Base-by-base conservation (phyloP, 495 filamentous ascomycete species). In the Penicillium alfredii region DNA sequence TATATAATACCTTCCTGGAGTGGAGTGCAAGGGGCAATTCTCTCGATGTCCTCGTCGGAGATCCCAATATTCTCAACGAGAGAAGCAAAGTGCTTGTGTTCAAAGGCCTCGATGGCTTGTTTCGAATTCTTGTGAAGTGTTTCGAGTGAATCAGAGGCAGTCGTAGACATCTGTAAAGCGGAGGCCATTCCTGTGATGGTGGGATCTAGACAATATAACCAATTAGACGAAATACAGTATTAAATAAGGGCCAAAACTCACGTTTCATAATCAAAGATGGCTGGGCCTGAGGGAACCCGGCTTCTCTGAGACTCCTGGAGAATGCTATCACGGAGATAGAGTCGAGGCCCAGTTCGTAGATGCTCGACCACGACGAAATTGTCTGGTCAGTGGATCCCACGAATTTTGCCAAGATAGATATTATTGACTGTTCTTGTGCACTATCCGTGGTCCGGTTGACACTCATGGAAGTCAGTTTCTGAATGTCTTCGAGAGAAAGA, bases 291-390 rank as follows among this genome's bases (percentile, higher is more conserved):
- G 45, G 16, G 39, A 86, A 72, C 0, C 81, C 77, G 1, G 58
- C 52, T 8, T 63, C 55, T 36, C 70, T 76, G 10, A 84, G 56
- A n/a, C 45, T 47, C 0, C 69, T 57, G 8, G 76, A 58, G 34
- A 93, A 66, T 14, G 76, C 72, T 14, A 88, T 77, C 3, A 81
- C 81, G 0, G 83, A 84, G 9, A 94, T 85, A 0, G 86, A 90
- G 52, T 92, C 88, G 5, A 90, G 65, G 0, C 87, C 87, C 2
- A 93, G 61, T 33, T 92, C 84, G 46, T 86, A 93, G 19, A 93
- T 76, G 18, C 73, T 90, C 0, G 81, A 74, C 1, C 63, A 63
- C 10, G 64, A 60, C 1, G 52, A 63, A 21, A 88, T 69, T 1
- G 66, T 56, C 3, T 45, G 47, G 1, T 36, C 21, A 6, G 69